Evolutionary conservation across 192 early-diverging fungal species (phyloP).

Genomic region (Jimgerdemannia flammicorona): DNA sequence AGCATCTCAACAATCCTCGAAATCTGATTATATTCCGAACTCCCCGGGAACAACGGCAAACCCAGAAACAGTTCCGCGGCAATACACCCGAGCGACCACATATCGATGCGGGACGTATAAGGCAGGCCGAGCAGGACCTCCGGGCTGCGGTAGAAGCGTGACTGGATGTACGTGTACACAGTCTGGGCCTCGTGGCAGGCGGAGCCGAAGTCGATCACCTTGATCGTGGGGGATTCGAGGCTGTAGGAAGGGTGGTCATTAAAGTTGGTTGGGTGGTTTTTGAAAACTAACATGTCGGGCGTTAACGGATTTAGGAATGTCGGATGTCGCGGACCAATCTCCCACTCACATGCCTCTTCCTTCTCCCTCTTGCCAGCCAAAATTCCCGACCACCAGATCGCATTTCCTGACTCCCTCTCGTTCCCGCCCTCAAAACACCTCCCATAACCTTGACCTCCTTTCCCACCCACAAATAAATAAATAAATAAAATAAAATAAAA

Average conservation of each 20-base stretch:
- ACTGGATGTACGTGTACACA: constrained; percentile 97
- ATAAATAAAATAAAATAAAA: no score
- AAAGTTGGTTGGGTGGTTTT: no score
- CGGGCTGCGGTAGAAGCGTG: constrained; percentile 93
- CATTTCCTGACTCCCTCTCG: no score
- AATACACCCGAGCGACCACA: constrained; percentile 99
- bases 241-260: constrained; percentile 30
- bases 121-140: constrained; percentile 94
- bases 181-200: constrained; percentile 95
- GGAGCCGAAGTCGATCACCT: constrained; percentile 99
- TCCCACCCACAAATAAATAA: not conserved
- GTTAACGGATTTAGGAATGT: no score
- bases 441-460: not conserved
- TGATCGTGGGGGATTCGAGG: constrained; percentile 87
- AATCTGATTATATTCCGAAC: constrained; percentile 95
- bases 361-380: not conserved
- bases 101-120: constrained; percentile 92
- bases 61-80: constrained; percentile 96
- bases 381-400: no score
- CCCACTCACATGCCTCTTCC: no score
- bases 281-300: no score
- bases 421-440: no score
- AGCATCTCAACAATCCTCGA: constrained; percentile 92
- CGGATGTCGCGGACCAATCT: no score
- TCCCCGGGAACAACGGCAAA: constrained; percentile 92